These are phyloP conservation scores for Tylopilus cervinicoccineus DNA, from an alignment of 768 basidiomycete genomes.

Conservation along the genomic window DNA sequence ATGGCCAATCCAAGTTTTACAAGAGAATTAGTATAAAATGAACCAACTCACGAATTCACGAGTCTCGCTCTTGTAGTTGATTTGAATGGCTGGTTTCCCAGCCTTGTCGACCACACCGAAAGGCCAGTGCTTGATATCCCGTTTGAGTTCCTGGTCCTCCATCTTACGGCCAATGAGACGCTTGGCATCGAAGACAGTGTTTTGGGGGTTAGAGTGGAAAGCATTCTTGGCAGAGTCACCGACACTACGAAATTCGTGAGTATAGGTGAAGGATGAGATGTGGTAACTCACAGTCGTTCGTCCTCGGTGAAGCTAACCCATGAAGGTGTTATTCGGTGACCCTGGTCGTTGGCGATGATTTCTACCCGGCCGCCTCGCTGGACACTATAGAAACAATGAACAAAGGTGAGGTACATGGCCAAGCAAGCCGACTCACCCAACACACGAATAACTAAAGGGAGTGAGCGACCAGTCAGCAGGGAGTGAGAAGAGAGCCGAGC, in stretches of 20 bases:
- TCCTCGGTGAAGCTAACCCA: constrained; percentile 83
- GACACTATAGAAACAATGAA: constrained; percentile 45
- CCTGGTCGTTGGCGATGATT: constrained; percentile 88
- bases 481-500: background rate
- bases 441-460: constrained; percentile 80
- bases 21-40: background rate
- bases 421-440: constrained; percentile 58
- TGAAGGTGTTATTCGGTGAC: constrained; percentile 85
- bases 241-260: constrained; percentile 39
- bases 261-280: background rate
- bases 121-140: constrained; percentile 89
- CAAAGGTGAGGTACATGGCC: background rate
- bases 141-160: constrained; percentile 75
- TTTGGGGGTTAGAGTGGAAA: constrained; percentile 83
- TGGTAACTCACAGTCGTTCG: constrained; percentile 51
- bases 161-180: constrained; percentile 88
- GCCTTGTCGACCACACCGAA: constrained; percentile 77
- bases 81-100: constrained; percentile 76
- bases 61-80: constrained; percentile 73
- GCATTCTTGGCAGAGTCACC: constrained; percentile 98
- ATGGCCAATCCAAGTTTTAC: background rate
- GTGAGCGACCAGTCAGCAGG: constrained; percentile 20
- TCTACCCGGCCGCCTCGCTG: constrained; percentile 83
- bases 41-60: constrained; percentile 74
- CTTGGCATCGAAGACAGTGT: constrained; percentile 97